A percentile compares a stretch with the other conserved stretches of the same genome.
These are phyloP conservation scores for Meripilus lineatus DNA, from an alignment of 1,284 basidiomycete species.

Conservation along the genomic window DNA sequence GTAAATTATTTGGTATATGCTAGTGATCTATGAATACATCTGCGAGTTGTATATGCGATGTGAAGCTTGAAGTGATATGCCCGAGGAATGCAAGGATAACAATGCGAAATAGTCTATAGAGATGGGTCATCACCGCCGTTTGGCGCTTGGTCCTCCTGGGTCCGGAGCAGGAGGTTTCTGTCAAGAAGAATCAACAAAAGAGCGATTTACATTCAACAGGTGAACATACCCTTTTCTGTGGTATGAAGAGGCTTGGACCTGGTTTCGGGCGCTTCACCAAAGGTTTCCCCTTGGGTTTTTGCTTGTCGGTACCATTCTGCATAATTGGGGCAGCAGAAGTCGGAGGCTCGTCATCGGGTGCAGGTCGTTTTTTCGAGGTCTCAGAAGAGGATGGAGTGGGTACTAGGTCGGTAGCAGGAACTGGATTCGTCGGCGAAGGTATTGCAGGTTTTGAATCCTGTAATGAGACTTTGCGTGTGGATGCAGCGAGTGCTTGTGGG, in stretches of 20 bases:
- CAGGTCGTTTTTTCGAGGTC: conserved; percentile 15
- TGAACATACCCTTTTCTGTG: conserved; percentile 19
- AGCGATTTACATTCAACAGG: background rate
- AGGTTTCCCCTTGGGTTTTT: conserved; percentile 15
- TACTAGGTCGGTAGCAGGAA: conserved; percentile 9
- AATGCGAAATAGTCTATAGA: background rate
- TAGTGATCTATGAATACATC: too few relatives aligned
- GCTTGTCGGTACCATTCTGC: conserved; percentile 1
- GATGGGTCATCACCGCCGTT: too few relatives aligned
- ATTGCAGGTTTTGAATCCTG: background rate
- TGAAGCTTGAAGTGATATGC: background rate
- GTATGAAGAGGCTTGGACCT: conserved; percentile 26
- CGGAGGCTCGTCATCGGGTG: conserved; percentile 12
- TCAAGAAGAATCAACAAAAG: background rate
- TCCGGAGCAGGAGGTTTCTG: background rate
- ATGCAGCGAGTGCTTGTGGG: conserved; percentile 20
- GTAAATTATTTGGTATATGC: background rate
- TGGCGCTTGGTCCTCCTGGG: background rate
- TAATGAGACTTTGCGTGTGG: conserved; percentile 1
- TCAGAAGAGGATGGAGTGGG: background rate
- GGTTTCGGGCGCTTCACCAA: conserved; percentile 25
- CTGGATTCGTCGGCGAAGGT: conserved; percentile 5
- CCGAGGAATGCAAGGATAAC: background rate
- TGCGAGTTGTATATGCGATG: background rate
- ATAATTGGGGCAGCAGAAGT: conserved; percentile 1